phyloP scores from a whole-genome alignment of 78 protist species.

The Dictyostelium intermedium region DNA sequence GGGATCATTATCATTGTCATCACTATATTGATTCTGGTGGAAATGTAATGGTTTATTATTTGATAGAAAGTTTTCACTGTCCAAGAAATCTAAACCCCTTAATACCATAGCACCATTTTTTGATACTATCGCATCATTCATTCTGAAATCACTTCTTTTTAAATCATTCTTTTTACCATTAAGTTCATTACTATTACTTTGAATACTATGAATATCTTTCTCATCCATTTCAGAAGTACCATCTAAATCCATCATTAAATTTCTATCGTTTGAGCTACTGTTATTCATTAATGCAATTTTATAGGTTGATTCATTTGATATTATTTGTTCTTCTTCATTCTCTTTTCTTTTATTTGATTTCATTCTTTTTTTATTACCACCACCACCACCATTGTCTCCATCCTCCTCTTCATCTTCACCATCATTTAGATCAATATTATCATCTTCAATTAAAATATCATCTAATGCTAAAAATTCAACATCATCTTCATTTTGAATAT shows the following conservation, averaged over 20 bases:
- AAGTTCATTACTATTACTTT: neutral
- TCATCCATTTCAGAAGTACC: neutral
- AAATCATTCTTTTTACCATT: neutral
- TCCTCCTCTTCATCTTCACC: slow-evolving; percentile 30
- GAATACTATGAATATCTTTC: neutral
- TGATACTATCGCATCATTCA: slow-evolving; percentile 24
- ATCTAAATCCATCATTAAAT: neutral
- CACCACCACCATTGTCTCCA: neutral
- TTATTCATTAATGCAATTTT: neutral
- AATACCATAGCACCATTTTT: slow-evolving; percentile 36
- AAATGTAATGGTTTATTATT: neutral
- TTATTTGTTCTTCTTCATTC: neutral
- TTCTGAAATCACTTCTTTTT: slow-evolving; percentile 30
- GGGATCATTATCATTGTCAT: neutral
- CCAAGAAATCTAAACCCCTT: neutral
- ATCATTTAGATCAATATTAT: slow-evolving; percentile 49
- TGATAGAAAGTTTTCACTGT: neutral
- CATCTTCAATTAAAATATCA: slow-evolving; percentile 25
- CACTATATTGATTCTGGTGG: neutral
- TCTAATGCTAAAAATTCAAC: slow-evolving; percentile 65
- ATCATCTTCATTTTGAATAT: slow-evolving; percentile 25
- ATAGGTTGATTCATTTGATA: neutral
- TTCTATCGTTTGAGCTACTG: neutral
- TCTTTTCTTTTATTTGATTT: neutral
- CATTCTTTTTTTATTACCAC: neutral